These are phyloP conservation scores for Suillus tomentosus DNA, from an alignment of 768 basidiomycete genomes.

Conservation along the genomic window DNA sequence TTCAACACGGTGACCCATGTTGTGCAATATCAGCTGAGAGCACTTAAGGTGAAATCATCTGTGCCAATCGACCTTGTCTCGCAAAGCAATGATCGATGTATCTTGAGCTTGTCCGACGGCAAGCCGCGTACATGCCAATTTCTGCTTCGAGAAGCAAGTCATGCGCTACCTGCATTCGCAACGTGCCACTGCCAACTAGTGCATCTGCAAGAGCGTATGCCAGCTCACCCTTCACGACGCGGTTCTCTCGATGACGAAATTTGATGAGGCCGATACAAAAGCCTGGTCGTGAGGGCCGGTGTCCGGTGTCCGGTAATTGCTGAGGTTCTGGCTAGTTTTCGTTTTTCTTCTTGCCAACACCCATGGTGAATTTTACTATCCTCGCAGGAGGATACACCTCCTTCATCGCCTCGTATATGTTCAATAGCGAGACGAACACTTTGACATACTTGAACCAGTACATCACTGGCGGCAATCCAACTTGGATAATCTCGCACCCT, in stretches of 20 bases:
- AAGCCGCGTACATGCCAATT: not conserved
- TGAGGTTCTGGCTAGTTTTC: not conserved
- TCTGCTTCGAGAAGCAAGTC: not conserved
- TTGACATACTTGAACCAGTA: slow-evolving; percentile 50
- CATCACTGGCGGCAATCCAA: slow-evolving; percentile 46
- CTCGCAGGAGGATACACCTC: slow-evolving; percentile 66
- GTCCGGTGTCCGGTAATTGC: not conserved
- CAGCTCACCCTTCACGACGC: not conserved
- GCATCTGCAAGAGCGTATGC: slow-evolving; percentile 1
- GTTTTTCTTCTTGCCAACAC: not conserved
- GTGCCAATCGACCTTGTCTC: no score
- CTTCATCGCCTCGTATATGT: slow-evolving; percentile 65
- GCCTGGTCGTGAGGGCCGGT: not conserved
- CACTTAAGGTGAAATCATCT: no score
- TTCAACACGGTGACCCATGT: no score
- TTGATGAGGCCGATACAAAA: not conserved
- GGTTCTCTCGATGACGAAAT: not conserved
- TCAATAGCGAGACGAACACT: slow-evolving; percentile 50
- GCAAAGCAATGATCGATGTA: not conserved
- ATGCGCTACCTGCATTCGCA: slow-evolving; percentile 4
- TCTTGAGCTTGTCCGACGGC: slow-evolving; percentile 1
- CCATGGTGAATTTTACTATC: slow-evolving; percentile 69
- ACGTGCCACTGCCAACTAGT: slow-evolving; percentile 9
- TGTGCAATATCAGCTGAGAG: no score
- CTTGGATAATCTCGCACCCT: slow-evolving; percentile 62